A percentile compares a stretch with the other conserved stretches of the same genome.
These are phyloP conservation scores for Backusella parvicylindrica DNA, from an alignment of 192 early-diverging fungal species.

Conservation along the genomic window DNA sequence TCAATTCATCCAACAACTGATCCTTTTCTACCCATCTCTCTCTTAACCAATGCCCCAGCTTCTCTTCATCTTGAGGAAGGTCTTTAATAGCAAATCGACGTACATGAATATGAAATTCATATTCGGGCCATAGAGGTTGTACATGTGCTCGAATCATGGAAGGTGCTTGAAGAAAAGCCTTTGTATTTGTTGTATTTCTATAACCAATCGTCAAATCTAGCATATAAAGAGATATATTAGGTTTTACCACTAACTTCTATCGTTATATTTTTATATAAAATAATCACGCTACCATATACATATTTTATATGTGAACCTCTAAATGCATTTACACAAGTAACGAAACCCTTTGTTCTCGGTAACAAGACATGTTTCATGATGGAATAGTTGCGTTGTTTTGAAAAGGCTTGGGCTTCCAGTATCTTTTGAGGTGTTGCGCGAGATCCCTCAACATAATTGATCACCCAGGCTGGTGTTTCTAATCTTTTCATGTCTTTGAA, in stretches of 20 bases:
- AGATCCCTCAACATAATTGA: slow-evolving; percentile 56
- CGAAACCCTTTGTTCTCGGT: slow-evolving; percentile 56
- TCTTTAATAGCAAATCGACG: slow-evolving; percentile 61
- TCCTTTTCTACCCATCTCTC: slow-evolving; percentile 85
- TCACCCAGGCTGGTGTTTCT: slow-evolving; percentile 51
- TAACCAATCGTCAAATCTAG: slow-evolving; percentile 53
- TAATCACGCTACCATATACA: slow-evolving; percentile 47
- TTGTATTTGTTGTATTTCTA: slow-evolving; percentile 33
- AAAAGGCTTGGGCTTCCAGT: slow-evolving; percentile 45
- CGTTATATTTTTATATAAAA: neutral
- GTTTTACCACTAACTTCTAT: neutral
- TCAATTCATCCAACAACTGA: slow-evolving; percentile 64
- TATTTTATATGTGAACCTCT: slow-evolving; percentile 51
- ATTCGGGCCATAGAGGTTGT: slow-evolving; percentile 42
- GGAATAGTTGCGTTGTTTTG: slow-evolving; percentile 39
- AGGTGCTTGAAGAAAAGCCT: slow-evolving; percentile 44
- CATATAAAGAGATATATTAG: neutral
- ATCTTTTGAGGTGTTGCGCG: slow-evolving; percentile 48
- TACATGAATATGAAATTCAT: slow-evolving; percentile 82
- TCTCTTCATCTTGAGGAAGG: slow-evolving; percentile 68
- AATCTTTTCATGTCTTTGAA: slow-evolving; percentile 46
- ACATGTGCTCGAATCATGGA: slow-evolving; percentile 49
- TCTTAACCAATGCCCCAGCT: slow-evolving; percentile 72
- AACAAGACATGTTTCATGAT: slow-evolving; percentile 47
- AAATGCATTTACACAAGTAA: slow-evolving; percentile 49